Base-by-base conservation (phyloP, 2,329 filamentous ascomycete species). In the Penicillium sp. region DNA sequence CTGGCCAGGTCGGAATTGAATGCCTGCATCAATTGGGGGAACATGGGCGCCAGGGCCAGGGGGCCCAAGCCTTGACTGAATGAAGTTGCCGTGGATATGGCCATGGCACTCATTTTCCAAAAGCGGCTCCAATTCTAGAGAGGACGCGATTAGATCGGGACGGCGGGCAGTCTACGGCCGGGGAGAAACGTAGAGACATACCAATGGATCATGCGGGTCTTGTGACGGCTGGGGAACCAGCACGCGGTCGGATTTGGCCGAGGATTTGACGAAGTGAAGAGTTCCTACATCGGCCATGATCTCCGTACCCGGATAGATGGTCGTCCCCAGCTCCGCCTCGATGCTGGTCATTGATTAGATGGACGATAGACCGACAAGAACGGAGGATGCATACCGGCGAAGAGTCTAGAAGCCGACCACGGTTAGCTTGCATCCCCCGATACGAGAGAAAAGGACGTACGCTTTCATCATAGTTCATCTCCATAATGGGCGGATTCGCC, bases 251-350 rank as follows among this genome's bases (percentile, higher is more conserved):
- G 69, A 68, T 24, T 64, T 62, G 18, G 67, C 65, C 20, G 75
- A 73, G 61, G 71, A 65, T 54, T 85, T 86, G 62, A 86, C 81
- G 61, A 87, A 87, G 66, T 86, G 83, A 67, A 85, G 81, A 1
- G 73, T 72, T 18, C 81, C 82, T 33, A 86, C 77, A 73, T 87
- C 80, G 8, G 75, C 69, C 81, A 84, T 84, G 62, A 83, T 74
- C 66, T 83, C 81, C 4, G 81, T 84, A 22, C 81, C 81, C 3
- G 81, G 81, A 36, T 82, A 67, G 50, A 84, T 77, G 55, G 81
- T 77, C 28, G 73, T 73, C 49, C 79, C 71, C 53, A 83, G 75
- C 71, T 82, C 78, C 48, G 73, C 58, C 63, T 81, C 79, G 54
- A 81, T 69, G 52, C 76, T 71, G 50, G 4, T 71, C 41, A 73